phyloP scores from a whole-genome alignment of 148 eudicot genomes.

The Chenopodium formosanum region DNA sequence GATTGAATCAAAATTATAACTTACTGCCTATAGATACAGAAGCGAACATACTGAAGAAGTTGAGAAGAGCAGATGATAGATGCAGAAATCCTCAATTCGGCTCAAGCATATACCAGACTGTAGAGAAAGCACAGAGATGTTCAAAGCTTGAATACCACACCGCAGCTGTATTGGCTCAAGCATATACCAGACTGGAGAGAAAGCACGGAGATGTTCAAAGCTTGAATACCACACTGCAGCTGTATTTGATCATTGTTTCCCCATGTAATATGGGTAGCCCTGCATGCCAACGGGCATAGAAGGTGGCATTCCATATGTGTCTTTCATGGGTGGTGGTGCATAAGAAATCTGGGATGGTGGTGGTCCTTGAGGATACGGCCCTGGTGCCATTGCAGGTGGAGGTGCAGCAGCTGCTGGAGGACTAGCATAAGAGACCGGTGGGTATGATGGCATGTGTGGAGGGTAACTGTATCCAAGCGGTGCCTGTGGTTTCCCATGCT shows the following conservation, averaged over 20 bases:
- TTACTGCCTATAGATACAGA: background rate
- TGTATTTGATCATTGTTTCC: slow-evolving; percentile 26
- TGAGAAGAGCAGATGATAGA: background rate
- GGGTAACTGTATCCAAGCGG: slow-evolving; percentile 40
- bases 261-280: slow-evolving; percentile 49
- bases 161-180: background rate
- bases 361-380: slow-evolving; percentile 32
- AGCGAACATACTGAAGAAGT: background rate
- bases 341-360: slow-evolving; percentile 2
- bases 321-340: slow-evolving; percentile 33
- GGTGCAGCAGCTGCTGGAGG: slow-evolving; percentile 33
- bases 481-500: slow-evolving; percentile 30
- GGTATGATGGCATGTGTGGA: slow-evolving; percentile 39
- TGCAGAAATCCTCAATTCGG: background rate
- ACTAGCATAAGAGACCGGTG: slow-evolving; percentile 32
- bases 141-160: slow-evolving; percentile 1
- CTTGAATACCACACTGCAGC: background rate
- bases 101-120: background rate
- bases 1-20: background rate
- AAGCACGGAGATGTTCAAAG: background rate
- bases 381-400: slow-evolving; percentile 29
- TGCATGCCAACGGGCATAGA: slow-evolving; percentile 33
- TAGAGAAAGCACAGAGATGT: background rate
- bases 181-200: background rate
- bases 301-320: slow-evolving; percentile 32